Conservation (phyloP, 257 asterid genomes). For the Forsythia suspensa region DNA sequence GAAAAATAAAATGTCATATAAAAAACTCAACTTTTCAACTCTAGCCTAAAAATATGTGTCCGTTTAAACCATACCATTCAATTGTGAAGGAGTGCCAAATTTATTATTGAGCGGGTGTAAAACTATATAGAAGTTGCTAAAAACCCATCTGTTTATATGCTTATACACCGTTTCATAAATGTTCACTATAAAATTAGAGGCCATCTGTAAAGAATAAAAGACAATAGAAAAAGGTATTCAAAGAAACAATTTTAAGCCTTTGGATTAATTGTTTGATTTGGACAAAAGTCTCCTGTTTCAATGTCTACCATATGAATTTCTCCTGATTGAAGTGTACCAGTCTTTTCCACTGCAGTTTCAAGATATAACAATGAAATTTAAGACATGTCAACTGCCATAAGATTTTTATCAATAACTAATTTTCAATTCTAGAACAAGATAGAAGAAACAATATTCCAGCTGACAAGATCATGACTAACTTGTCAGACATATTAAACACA, state of each 20-base stretch:
- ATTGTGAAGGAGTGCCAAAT: background rate
- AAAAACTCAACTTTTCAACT: background rate
- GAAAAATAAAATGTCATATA: background rate
- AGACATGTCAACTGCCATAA: background rate
- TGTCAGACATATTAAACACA: background rate
- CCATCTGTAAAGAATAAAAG: background rate
- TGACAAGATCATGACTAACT: background rate
- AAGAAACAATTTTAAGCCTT: background rate
- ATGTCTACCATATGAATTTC: background rate
- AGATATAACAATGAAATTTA: background rate
- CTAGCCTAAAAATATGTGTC: background rate
- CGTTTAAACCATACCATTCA: background rate
- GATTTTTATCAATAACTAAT: background rate
- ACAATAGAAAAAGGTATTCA: background rate
- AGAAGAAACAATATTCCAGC: background rate
- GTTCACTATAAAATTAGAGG: background rate
- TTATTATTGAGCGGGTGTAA: background rate
- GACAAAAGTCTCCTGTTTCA: background rate
- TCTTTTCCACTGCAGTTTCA: background rate
- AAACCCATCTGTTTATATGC: background rate
- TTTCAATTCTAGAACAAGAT: background rate
- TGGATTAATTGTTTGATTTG: background rate
- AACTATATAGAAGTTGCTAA: background rate
- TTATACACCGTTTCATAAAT: constrained; percentile 1
- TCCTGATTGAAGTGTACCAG: background rate